Conservation (phyloP, 2,329 filamentous ascomycete genomes). For the Diaporthe sp. region DNA sequence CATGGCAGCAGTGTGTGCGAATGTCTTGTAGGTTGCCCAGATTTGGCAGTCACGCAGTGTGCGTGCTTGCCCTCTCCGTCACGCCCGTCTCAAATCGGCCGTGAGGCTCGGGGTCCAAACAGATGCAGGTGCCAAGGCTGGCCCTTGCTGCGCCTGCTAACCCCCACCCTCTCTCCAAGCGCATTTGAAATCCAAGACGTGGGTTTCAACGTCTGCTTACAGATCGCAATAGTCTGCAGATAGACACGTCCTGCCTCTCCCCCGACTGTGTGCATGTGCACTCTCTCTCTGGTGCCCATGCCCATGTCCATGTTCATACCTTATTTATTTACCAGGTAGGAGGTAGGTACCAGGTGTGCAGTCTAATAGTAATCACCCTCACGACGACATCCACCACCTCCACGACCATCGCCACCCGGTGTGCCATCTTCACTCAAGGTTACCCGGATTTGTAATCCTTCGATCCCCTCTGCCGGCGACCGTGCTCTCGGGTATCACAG, state of each 20-base stretch:
- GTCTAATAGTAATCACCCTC: not conserved
- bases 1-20: not conserved
- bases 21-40: not conserved
- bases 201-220: slow-evolving; percentile 28
- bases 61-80: not conserved
- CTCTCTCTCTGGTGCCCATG: too few relatives aligned
- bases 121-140: slow-evolving; percentile 14
- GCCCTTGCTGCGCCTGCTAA: not conserved
- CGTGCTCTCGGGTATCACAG: slow-evolving; percentile 24
- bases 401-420: not conserved
- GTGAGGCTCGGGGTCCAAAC: not conserved
- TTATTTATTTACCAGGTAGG: not conserved
- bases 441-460: slow-evolving; percentile 17
- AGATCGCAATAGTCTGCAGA: slow-evolving; percentile 7
- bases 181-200: slow-evolving; percentile 29
- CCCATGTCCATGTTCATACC: not conserved
- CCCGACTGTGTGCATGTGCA: not conserved
- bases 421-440: not conserved
- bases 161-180: not conserved
- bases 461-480: not conserved
- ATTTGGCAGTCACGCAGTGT: slow-evolving; percentile 10
- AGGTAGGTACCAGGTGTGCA: not conserved
- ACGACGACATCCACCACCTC: not conserved
- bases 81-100: slow-evolving; percentile 11
- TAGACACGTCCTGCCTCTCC: not conserved